These are phyloP conservation scores for Pouteria glomerata DNA, from an alignment of 148 eudicot species.

Conservation along the genomic window DNA sequence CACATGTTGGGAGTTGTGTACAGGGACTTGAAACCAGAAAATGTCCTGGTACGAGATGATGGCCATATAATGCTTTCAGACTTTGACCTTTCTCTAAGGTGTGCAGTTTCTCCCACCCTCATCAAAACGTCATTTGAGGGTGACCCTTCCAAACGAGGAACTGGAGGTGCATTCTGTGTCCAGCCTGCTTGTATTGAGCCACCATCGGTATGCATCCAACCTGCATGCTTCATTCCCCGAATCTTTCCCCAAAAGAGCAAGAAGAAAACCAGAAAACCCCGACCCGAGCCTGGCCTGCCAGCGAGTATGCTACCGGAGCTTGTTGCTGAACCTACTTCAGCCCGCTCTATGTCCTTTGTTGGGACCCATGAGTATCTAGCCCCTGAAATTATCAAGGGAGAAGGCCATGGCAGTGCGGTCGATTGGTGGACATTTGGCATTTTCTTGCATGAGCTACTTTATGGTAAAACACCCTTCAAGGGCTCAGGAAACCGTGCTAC, in stretches of 20 bases:
- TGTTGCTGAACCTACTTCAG: slow-evolving; percentile 42
- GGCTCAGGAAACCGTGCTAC: slow-evolving; percentile 42
- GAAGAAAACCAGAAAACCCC: slow-evolving; percentile 18
- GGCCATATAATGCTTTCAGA: slow-evolving; percentile 51
- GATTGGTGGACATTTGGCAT: slow-evolving; percentile 55
- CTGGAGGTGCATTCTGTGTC: slow-evolving; percentile 19
- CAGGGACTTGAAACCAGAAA: slow-evolving; percentile 46
- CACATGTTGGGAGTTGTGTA: slow-evolving; percentile 49
- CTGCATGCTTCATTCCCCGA: slow-evolving; percentile 38
- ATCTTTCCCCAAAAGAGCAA: slow-evolving; percentile 30
- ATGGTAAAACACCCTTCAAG: slow-evolving; percentile 44
- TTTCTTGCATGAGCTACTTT: slow-evolving; percentile 36
- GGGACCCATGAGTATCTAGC: slow-evolving; percentile 49
- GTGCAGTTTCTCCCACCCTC: slow-evolving; percentile 36
- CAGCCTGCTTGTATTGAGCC: slow-evolving; percentile 35
- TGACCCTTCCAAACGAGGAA: slow-evolving; percentile 11
- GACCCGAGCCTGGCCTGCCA: slow-evolving; percentile 11
- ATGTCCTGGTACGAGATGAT: slow-evolving; percentile 43
- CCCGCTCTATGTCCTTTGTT: slow-evolving; percentile 48
- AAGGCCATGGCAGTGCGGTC: slow-evolving; percentile 50
- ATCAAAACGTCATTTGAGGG: slow-evolving; percentile 20
- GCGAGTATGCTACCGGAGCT: slow-evolving; percentile 29
- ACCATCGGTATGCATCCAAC: slow-evolving; percentile 34
- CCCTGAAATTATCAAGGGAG: slow-evolving; percentile 40
- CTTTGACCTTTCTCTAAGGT: slow-evolving; percentile 40